Conservation (phyloP, 2,329 filamentous ascomycete species). For the Arachnopeziza araneosa region DNA sequence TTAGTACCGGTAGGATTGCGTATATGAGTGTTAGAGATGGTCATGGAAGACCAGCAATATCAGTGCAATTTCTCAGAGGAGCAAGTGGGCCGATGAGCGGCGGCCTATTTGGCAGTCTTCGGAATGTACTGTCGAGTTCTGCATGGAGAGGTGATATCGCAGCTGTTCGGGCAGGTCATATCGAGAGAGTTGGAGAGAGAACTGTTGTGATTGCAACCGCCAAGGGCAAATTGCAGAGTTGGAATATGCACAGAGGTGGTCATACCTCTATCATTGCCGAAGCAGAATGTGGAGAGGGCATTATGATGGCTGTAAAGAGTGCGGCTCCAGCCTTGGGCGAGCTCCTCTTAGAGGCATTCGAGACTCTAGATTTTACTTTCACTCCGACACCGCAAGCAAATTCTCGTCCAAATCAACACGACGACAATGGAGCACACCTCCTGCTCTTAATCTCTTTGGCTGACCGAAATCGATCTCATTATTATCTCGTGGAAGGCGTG, state of each 20-base stretch:
- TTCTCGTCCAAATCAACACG: conserved; percentile 45
- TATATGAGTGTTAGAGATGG: conserved; percentile 82
- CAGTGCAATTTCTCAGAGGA: conserved; percentile 68
- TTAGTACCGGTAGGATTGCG: conserved; percentile 80
- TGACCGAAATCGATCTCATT: conserved; percentile 50
- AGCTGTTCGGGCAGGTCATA: conserved; percentile 69
- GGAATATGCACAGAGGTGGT: conserved; percentile 85
- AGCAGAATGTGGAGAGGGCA: conserved; percentile 59
- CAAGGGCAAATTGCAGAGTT: conserved; percentile 73
- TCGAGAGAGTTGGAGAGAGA: conserved; percentile 72
- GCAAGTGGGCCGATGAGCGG: conserved; percentile 47
- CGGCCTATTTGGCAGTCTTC: conserved; percentile 77
- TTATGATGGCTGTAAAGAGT: conserved; percentile 57
- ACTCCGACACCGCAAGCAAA: conserved; percentile 44
- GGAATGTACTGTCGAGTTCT: conserved; percentile 65
- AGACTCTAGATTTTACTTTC: conserved; percentile 75
- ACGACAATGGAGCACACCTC: conserved; percentile 50
- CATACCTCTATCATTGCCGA: conserved; percentile 71
- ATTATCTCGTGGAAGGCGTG: conserved; percentile 68
- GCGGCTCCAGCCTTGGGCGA: conserved; percentile 44
- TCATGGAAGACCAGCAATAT: conserved; percentile 78
- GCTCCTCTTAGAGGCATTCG: conserved; percentile 55
- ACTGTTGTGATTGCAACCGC: conserved; percentile 75
- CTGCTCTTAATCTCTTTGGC: conserved; percentile 56
- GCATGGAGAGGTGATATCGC: conserved; percentile 71